phyloP scores from a whole-genome alignment of 2,329 filamentous ascomycete genomes.

The Xylaria sp. region DNA sequence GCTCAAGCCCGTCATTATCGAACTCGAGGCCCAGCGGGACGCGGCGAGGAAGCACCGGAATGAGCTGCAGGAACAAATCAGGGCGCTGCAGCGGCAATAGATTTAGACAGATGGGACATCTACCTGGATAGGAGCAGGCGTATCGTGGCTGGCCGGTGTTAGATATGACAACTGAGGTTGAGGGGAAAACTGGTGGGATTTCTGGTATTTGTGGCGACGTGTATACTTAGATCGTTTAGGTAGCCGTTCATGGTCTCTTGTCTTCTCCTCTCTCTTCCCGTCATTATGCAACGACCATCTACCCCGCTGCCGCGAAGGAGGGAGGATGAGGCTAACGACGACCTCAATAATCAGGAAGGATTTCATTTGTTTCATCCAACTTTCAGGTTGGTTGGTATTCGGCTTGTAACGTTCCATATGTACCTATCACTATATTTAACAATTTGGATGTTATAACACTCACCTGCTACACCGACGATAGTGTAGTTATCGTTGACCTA shows the following conservation, averaged over 20 bases:
- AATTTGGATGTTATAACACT: neutral
- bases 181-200: neutral
- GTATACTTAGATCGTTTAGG: neutral
- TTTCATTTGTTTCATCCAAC: slow-evolving; percentile 32
- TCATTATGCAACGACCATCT: neutral
- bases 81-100: neutral
- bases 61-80: neutral
- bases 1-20: slow-evolving; percentile 16
- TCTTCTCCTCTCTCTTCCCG: neutral
- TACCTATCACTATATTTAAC: slow-evolving; percentile 13
- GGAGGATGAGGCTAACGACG: neutral
- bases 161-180: neutral
- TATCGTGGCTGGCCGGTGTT: too few species aligned
- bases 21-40: slow-evolving; percentile 27
- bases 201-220: slow-evolving; percentile 3
- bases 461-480: slow-evolving; percentile 12
- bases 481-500: neutral
- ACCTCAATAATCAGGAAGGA: slow-evolving; percentile 13
- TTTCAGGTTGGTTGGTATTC: neutral
- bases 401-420: slow-evolving; percentile 29
- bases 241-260: slow-evolving; percentile 1
- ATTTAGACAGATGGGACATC: neutral
- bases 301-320: neutral
- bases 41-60: slow-evolving; percentile 6
- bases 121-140: neutral